Evolutionary conservation across 1,284 basidiomycete species (phyloP).

Genomic region (Golubevia sp.): DNA sequence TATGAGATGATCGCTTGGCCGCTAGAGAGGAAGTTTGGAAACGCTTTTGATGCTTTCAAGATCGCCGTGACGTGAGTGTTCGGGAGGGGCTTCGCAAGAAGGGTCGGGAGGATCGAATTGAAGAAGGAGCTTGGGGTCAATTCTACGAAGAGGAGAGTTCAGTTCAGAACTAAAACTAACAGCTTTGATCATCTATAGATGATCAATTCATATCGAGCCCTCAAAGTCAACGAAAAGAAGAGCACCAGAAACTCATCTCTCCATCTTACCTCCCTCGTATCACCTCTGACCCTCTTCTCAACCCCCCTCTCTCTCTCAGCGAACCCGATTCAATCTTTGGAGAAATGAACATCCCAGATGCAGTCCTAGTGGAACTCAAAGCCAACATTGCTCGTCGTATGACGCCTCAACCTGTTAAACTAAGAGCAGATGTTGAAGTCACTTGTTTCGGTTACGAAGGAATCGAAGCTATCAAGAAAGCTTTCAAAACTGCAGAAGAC

Average conservation of each 20-base stretch:
- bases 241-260: neutral
- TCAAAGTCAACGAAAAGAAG: no score
- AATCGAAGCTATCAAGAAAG: constrained; percentile 96
- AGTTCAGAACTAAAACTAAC: no score
- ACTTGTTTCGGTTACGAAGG: constrained; percentile 96
- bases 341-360: constrained; percentile 68
- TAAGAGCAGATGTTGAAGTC: constrained; percentile 95
- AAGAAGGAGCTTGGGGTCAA: neutral
- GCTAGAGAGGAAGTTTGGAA: constrained; percentile 86
- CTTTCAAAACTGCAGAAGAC: constrained; percentile 82
- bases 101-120: neutral
- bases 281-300: constrained; percentile 6
- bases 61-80: constrained; percentile 82
- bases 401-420: constrained; percentile 97
- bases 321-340: constrained; percentile 85
- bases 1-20: constrained; percentile 95
- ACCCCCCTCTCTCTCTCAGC: constrained; percentile 64
- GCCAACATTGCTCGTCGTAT: constrained; percentile 90
- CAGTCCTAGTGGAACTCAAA: constrained; percentile 74
- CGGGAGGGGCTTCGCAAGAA: neutral
- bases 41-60: constrained; percentile 98
- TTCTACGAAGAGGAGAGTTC: neutral
- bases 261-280: constrained; percentile 1
- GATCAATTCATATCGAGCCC: no score
- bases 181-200: no score